Percentiles rank a stretch among this genome's conserved stretches.
phyloP scores from a whole-genome alignment of 768 basidiomycete species.

The Pisolithus marmoratus region DNA sequence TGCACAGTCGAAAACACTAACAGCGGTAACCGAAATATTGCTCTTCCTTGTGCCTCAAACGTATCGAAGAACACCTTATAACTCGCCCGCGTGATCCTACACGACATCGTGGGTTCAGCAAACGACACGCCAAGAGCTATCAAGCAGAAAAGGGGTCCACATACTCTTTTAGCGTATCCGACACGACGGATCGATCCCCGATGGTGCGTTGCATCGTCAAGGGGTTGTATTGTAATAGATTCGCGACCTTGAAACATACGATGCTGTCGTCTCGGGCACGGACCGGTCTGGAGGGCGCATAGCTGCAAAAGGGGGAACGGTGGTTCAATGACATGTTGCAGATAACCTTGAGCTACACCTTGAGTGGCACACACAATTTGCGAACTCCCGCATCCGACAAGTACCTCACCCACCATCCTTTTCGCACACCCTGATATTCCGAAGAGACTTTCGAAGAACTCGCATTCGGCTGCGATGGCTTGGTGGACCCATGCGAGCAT shows the following conservation, averaged over 20 bases:
- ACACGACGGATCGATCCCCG: constrained; percentile 75
- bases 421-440: constrained; percentile 48
- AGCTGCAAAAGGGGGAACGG: constrained; percentile 42
- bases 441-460: constrained; percentile 88
- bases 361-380: constrained; percentile 81
- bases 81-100: constrained; percentile 73
- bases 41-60: constrained; percentile 77
- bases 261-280: constrained; percentile 92
- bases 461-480: constrained; percentile 88
- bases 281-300: constrained; percentile 89
- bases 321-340: no score
- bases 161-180: constrained; percentile 74
- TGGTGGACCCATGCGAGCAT: no score
- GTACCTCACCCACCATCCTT: constrained; percentile 75
- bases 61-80: constrained; percentile 86
- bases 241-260: constrained; percentile 86
- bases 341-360: no score
- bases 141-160: constrained; percentile 16
- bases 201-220: constrained; percentile 91
- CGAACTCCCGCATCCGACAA: constrained; percentile 78
- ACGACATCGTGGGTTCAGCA: background rate
- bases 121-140: background rate
- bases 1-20: no score
- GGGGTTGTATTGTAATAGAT: constrained; percentile 89
- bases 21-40: constrained; percentile 46